phyloP scores from a whole-genome alignment of 2,329 filamentous ascomycete genomes.

The Aspergillus sp. region DNA sequence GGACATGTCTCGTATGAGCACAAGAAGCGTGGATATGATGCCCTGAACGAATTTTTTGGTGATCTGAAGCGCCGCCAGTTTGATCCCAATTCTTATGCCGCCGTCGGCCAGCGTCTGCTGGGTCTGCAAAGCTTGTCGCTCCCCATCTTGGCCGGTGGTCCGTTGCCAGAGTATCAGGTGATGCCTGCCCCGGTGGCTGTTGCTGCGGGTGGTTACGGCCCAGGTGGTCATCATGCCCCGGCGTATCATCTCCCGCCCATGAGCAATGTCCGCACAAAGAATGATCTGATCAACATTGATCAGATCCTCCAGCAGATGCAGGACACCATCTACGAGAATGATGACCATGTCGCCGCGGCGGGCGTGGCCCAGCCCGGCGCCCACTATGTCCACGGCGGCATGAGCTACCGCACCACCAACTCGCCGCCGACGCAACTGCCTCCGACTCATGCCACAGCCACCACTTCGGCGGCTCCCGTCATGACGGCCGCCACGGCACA shows the following conservation, averaged over 20 bases:
- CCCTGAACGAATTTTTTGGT: constrained; percentile 90
- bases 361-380: constrained; percentile 73
- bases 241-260: constrained; percentile 84
- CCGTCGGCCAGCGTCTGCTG: constrained; percentile 85
- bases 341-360: constrained; percentile 74
- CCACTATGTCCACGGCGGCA: constrained; percentile 59
- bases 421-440: constrained; percentile 51
- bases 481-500: constrained; percentile 40
- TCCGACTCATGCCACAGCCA: constrained; percentile 40
- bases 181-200: constrained; percentile 57
- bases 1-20: constrained; percentile 64
- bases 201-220: constrained; percentile 53
- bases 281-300: constrained; percentile 89
- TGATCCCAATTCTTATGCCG: constrained; percentile 83
- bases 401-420: constrained; percentile 56
- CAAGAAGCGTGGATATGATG: constrained; percentile 82
- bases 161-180: constrained; percentile 53
- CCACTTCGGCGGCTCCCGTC: constrained; percentile 38
- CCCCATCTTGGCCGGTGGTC: constrained; percentile 59
- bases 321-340: constrained; percentile 90
- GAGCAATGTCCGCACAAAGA: constrained; percentile 86
- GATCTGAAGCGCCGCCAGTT: constrained; percentile 89
- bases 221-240: constrained; percentile 65
- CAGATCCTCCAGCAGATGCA: constrained; percentile 95
- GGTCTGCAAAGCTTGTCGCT: constrained; percentile 70